Base-by-base conservation (phyloP, 148 eudicot genomes). In the Chenopodium quinoa region DNA sequence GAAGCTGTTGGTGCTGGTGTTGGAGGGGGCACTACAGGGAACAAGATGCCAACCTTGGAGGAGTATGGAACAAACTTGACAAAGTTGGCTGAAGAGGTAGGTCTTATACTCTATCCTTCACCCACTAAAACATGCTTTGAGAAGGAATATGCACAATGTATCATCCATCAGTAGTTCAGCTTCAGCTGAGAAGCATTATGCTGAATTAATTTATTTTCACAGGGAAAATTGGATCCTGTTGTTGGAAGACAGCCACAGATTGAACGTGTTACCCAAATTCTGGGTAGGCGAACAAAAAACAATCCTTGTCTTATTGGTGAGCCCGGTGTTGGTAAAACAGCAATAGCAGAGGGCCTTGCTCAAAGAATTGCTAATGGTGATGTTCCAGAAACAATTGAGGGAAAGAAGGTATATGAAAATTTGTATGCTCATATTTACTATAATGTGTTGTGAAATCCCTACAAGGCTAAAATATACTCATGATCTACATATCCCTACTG, bases 211-310 rank as follows among this genome's bases (percentile, higher is more conserved):
- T 31, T 31, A 47, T 82, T n/a, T 88, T 75, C 1, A 48, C 37
- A 95, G 98, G 98, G 98, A 10, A 95, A 95, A 85, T 83, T 95
- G 81, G 98, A 95, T 83, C 98, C 98, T 37, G 98, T 95, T 82
- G 97, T 95, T 78, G 98, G 98, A 86, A 92, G 98, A 85, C 91
- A 92, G 85, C 79, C 62, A 1, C 97, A 95, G 81, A 95, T 95
- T 62, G 97, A 93, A 78, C 98, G 96, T 19, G 98, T 95, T n/a
- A 93, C 91, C 65, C 97, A 93, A 84, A 90, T 95, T 79, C 83
- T 95, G 83, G 93, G 98, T 44, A 86, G 97, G 73, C 84, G 97
- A 68, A 93, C 96, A n/a, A 95, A 95, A 66, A 95, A 95, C 71
- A 95, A 95, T 75, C 98, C 98, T 17, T 95, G 98, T 85, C 97